Evolutionary conservation across 129 eudicot species (phyloP).

Genomic region (sunflower (Helianthus annuus)): HanXRQr2.0-SUNRISE NC_035447.2:114818565-114819064

Average conservation of each 20-base stretch:
- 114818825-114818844: slow-evolving; percentile 1
- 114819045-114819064: not conserved
- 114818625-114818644: too few species aligned
- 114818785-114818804: slow-evolving; percentile 15
- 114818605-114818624: too few species aligned
- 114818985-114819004: slow-evolving; percentile 76
- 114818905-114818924: not conserved
- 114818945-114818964: slow-evolving; percentile 36
- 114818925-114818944: slow-evolving; percentile 37
- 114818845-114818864: not conserved
- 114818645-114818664: not conserved
- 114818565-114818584: too few species aligned
- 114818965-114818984: slow-evolving; percentile 36
- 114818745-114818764: slow-evolving; percentile 38
- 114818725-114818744: slow-evolving; percentile 65
- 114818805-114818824: not conserved
- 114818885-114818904: not conserved
- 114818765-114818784: slow-evolving; percentile 35
- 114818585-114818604: too few species aligned
- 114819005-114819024: slow-evolving; percentile 92
- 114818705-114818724: slow-evolving; percentile 48
- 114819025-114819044: slow-evolving; percentile 39
- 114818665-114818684: not conserved
- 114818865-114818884: not conserved
- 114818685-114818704: not conserved